Conservation (phyloP, 2,329 filamentous ascomycete genomes). For the Colletotrichum musicola region DNA sequence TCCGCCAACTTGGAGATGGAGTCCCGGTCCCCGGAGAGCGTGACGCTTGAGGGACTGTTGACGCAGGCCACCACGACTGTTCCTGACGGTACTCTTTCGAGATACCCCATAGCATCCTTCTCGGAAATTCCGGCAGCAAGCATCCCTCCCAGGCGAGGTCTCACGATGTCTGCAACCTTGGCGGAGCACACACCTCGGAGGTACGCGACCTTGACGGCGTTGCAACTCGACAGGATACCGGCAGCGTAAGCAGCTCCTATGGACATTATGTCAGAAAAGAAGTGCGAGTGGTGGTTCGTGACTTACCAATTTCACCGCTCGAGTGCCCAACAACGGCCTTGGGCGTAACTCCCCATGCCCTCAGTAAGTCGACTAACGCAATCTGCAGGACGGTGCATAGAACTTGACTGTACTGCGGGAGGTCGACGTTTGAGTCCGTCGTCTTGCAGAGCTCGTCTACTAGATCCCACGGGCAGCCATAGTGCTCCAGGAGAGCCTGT, state of each 20-base stretch:
- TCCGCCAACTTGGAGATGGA: constrained; percentile 41
- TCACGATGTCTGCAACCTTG: constrained; percentile 9
- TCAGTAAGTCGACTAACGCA: constrained; percentile 57
- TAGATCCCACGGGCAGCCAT: constrained; percentile 21
- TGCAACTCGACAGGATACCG: constrained; percentile 44
- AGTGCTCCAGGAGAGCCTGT: constrained; percentile 2
- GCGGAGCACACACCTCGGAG: constrained; percentile 44
- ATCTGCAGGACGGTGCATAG: constrained; percentile 61
- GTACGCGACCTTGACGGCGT: constrained; percentile 49
- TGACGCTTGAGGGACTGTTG: constrained; percentile 53
- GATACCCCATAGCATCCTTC: constrained; percentile 31
- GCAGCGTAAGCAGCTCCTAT: constrained; percentile 57
- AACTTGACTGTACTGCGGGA: constrained; percentile 50
- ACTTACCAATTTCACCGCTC: constrained; percentile 28
- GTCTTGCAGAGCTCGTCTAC: constrained; percentile 9
- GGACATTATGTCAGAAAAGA: background rate
- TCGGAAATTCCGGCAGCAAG: constrained; percentile 45
- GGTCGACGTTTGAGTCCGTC: background rate
- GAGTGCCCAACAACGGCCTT: constrained; percentile 18
- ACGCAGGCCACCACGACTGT: constrained; percentile 50
- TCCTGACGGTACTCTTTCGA: constrained; percentile 32
- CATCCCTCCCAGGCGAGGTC: constrained; percentile 44
- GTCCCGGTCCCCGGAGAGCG: constrained; percentile 43
- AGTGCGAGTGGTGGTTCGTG: fast-evolving
- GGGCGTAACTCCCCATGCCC: constrained; percentile 54